Conservation (phyloP, 2,329 filamentous ascomycete genomes). For the Neurospora crassa region DNA sequence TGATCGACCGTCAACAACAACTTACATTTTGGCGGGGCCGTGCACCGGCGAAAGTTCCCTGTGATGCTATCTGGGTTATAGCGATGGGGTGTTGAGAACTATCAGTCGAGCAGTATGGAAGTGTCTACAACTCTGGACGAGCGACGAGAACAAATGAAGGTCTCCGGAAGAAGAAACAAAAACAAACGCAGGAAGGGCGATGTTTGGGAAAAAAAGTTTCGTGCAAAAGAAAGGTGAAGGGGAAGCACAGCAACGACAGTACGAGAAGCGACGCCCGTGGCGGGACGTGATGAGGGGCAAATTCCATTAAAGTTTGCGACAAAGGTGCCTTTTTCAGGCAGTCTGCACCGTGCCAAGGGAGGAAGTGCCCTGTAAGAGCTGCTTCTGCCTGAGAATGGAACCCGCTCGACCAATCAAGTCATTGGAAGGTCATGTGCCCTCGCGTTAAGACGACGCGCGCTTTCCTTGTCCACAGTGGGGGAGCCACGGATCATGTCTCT, state of each 20-base stretch:
- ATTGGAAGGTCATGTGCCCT: constrained; percentile 15
- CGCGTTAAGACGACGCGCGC: constrained; percentile 16
- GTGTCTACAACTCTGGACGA: neutral
- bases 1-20: neutral
- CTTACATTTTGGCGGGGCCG: neutral
- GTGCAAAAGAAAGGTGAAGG: neutral
- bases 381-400: constrained; percentile 9
- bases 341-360: neutral
- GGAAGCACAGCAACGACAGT: neutral
- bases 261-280: neutral
- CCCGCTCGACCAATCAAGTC: constrained; percentile 6
- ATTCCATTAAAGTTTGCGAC: constrained; percentile 15
- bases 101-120: neutral
- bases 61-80: neutral
- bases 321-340: constrained; percentile 12
- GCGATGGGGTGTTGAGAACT: neutral
- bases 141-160: neutral
- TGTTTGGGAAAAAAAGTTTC: neutral
- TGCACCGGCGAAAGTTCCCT: neutral
- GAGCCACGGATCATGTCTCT: neutral
- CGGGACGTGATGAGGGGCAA: constrained; percentile 19
- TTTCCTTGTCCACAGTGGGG: constrained; percentile 1
- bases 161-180: neutral
- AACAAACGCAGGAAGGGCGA: neutral
- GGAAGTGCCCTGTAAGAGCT: neutral